Percentiles rank a stretch among this genome's conserved stretches.
Conservation (phyloP, 1,284 basidiomycete genomes). For the Melanopsichium pennsylvanicum region DNA sequence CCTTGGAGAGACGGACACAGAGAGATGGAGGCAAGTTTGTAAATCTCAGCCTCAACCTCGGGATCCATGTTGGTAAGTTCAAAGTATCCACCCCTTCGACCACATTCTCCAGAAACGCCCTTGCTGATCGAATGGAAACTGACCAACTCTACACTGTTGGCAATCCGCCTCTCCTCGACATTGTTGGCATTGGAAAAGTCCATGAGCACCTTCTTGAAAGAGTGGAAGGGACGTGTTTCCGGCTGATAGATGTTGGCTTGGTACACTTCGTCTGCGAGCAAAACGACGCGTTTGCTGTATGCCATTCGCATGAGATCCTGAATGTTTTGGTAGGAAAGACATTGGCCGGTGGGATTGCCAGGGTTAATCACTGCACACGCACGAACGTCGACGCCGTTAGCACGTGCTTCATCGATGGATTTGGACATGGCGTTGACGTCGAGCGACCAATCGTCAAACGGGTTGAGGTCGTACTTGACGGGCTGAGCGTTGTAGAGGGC, state of each 20-base stretch:
- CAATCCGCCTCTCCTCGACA: constrained; percentile 46
- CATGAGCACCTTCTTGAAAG: constrained; percentile 63
- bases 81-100: constrained; percentile 63
- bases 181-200: constrained; percentile 45
- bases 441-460: constrained; percentile 84
- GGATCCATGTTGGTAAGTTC: constrained; percentile 61
- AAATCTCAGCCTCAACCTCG: constrained; percentile 60
- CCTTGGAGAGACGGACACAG: constrained; percentile 63
- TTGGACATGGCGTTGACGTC: constrained; percentile 75
- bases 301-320: constrained; percentile 58
- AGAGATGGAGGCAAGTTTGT: constrained; percentile 62
- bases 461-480: constrained; percentile 88
- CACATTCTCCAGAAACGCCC: constrained; percentile 63
- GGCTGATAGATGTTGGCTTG: constrained; percentile 63
- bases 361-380: constrained; percentile 64
- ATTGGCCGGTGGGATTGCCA: constrained; percentile 63
- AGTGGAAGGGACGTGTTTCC: constrained; percentile 56
- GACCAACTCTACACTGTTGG: constrained; percentile 60
- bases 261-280: constrained; percentile 65
- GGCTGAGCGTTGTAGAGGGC: constrained; percentile 83
- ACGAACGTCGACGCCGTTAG: constrained; percentile 69
- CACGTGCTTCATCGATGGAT: constrained; percentile 75
- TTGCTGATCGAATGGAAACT: constrained; percentile 64
- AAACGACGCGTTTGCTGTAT: constrained; percentile 55
- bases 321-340: constrained; percentile 57